Percentiles rank a stretch among this genome's conserved stretches.
Conservation (phyloP, 129 eudicot species). For the Escallonia herrerae region DNA sequence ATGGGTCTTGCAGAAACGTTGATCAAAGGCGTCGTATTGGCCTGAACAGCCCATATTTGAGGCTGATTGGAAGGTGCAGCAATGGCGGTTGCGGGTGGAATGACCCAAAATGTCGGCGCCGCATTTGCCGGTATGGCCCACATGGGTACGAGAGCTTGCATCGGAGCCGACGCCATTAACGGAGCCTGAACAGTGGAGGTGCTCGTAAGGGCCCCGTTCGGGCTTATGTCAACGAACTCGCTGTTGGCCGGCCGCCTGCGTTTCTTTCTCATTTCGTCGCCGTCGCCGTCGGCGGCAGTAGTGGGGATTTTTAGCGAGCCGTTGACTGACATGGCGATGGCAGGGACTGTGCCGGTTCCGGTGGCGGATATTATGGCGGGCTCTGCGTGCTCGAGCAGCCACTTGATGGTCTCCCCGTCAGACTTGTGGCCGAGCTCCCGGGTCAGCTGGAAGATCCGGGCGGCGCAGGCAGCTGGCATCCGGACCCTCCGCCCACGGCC, state of each 20-base stretch:
- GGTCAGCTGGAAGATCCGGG: slow-evolving; percentile 62
- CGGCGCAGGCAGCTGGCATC: slow-evolving; percentile 76
- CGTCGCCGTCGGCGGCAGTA: slow-evolving; percentile 17
- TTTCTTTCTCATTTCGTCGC: slow-evolving; percentile 11
- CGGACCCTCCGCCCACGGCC: slow-evolving; percentile 75
- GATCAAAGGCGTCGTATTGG: slow-evolving; percentile 28
- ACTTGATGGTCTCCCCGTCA: slow-evolving; percentile 76
- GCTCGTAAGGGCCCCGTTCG: not conserved
- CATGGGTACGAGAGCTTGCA: slow-evolving; percentile 30
- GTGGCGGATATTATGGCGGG: slow-evolving; percentile 70
- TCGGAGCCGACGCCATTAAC: slow-evolving; percentile 21
- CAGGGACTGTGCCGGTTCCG: slow-evolving; percentile 76
- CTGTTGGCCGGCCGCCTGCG: slow-evolving; percentile 38
- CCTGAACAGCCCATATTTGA: slow-evolving; percentile 44
- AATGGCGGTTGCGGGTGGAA: slow-evolving; percentile 7
- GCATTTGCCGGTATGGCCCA: slow-evolving; percentile 46
- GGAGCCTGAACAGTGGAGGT: slow-evolving; percentile 35
- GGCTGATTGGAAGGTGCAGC: slow-evolving; percentile 21
- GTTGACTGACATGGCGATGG: slow-evolving; percentile 66
- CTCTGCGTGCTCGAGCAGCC: slow-evolving; percentile 68
- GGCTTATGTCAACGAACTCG: slow-evolving; percentile 32
- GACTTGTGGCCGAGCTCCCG: slow-evolving; percentile 74
- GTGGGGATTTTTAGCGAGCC: slow-evolving; percentile 63
- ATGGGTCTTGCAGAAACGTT: slow-evolving; percentile 33
- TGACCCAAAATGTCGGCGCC: slow-evolving; percentile 32